phyloP scores from a whole-genome alignment of 2,329 filamentous ascomycete species.

The Verticillium alfalfae region DNA sequence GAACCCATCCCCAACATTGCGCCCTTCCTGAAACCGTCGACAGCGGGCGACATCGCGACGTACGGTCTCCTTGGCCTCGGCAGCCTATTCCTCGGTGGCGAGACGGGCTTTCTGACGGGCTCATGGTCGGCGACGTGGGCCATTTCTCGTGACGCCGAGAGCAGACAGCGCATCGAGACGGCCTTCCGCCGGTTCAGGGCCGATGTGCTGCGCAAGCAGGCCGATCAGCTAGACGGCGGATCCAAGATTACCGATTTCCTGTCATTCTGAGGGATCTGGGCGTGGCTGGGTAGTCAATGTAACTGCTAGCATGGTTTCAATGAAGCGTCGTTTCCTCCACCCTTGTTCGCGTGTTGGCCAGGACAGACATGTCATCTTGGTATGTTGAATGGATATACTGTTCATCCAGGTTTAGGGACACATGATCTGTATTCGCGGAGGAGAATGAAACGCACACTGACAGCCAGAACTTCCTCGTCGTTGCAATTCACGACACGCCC shows the following conservation, averaged over 20 bases:
- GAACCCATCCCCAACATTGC: conserved; percentile 59
- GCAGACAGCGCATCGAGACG: conserved; percentile 50
- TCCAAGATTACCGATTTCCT: conserved; percentile 7
- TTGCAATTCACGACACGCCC: background rate
- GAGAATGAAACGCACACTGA: no score
- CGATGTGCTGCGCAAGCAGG: conserved; percentile 56
- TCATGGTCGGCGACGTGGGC: conserved; percentile 45
- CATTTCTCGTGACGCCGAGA: conserved; percentile 48
- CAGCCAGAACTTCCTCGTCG: no score
- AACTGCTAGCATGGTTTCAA: no score
- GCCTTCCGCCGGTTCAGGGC: conserved; percentile 59
- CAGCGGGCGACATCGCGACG: conserved; percentile 54
- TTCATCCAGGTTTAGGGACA: no score
- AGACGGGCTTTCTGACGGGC: conserved; percentile 55
- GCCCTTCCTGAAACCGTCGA: conserved; percentile 48
- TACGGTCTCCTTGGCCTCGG: conserved; percentile 58
- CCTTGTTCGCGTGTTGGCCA: no score
- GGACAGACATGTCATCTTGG: no score
- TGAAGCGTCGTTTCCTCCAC: no score
- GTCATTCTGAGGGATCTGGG: background rate
- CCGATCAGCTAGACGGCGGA: conserved; percentile 43
- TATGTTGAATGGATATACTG: no score
- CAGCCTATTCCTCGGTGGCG: conserved; percentile 59
- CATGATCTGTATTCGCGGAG: no score
- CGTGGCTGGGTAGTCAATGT: no score